Conservation (phyloP, 2,329 filamentous ascomycete species). For the Ophiocordyceps camponoti-saundersi region DNA sequence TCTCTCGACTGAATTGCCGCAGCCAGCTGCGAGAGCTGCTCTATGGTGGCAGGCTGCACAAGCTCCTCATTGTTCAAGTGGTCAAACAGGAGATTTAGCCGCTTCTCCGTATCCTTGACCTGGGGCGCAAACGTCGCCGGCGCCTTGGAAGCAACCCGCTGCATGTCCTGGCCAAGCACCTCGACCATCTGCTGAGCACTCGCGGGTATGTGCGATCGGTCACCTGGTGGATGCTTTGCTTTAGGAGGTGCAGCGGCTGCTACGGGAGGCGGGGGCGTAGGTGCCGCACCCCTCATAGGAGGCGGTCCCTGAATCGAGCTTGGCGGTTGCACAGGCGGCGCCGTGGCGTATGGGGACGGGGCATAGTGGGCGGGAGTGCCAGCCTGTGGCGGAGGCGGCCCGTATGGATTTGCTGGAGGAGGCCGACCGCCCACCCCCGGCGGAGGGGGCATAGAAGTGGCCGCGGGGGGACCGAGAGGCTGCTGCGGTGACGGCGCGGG, state of each 20-base stretch:
- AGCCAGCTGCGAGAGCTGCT: conserved; percentile 46
- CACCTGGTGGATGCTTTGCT: conserved; percentile 61
- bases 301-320: conserved; percentile 22
- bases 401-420: conserved; percentile 26
- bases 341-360: conserved; percentile 14
- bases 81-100: conserved; percentile 85
- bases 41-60: conserved; percentile 62
- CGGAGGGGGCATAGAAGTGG: conserved; percentile 20
- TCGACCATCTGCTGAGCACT: conserved; percentile 65
- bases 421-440: conserved; percentile 23
- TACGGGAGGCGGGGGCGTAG: conserved; percentile 29
- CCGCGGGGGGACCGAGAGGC: conserved; percentile 24
- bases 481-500: conserved; percentile 43
- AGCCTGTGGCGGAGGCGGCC: conserved; percentile 28
- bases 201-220: conserved; percentile 75
- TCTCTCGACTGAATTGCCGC: conserved; percentile 51
- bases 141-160: conserved; percentile 71
- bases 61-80: conserved; percentile 93
- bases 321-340: conserved; percentile 20
- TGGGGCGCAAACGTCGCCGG: conserved; percentile 76
- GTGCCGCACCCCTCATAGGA: conserved; percentile 13
- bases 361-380: conserved; percentile 17
- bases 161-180: conserved; percentile 68
- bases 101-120: conserved; percentile 86
- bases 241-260: conserved; percentile 33